Evolutionary conservation across 129 eudicot genomes (phyloP).

Genomic region (carrot (Daucus carota)): DH1_v3.0 NC_030385.2:39973001-39973500

Average conservation of each 20-base stretch:
- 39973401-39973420: conserved; percentile 98
- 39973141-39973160: not conserved
- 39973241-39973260: not conserved
- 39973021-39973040: no score
- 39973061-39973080: not conserved
- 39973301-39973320: not conserved
- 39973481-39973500: conserved; percentile 57
- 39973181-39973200: not conserved
- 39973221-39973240: not conserved
- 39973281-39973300: not conserved
- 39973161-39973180: not conserved
- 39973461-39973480: conserved; percentile 13
- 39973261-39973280: not conserved
- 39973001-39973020: not conserved
- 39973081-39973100: not conserved
- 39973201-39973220: not conserved
- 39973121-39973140: not conserved
- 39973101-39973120: not conserved
- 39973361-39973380: conserved; percentile 90
- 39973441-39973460: conserved; percentile 3
- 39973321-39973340: not conserved
- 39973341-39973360: conserved; percentile 51
- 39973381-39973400: conserved; percentile 80
- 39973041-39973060: not conserved
- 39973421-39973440: conserved; percentile 11